These are phyloP conservation scores for Spathaspora sp. DNA, from an alignment of 805 yeast species.

Conservation along the genomic window DNA sequence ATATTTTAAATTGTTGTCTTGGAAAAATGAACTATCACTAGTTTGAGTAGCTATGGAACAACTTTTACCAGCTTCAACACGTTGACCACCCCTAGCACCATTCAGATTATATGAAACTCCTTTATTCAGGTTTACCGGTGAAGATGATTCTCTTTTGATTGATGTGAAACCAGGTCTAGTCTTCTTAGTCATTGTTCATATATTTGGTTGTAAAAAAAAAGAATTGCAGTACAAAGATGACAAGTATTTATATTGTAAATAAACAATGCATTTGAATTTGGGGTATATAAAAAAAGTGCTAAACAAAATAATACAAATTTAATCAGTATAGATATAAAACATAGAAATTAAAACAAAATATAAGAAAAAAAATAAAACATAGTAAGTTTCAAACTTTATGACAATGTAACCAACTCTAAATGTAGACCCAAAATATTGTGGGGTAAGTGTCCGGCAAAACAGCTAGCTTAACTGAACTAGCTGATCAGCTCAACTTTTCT, in stretches of 20 bases:
- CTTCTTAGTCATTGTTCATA: not conserved
- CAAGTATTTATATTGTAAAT: too few species aligned
- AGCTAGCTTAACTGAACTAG: too few species aligned
- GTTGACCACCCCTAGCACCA: too few species aligned
- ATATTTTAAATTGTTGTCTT: not conserved
- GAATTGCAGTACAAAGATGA: too few species aligned
- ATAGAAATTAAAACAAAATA: slow-evolving; percentile 11
- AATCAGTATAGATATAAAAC: slow-evolving; percentile 6
- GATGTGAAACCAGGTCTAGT: not conserved
- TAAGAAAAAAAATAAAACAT: slow-evolving; percentile 4
- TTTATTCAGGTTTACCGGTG: not conserved
- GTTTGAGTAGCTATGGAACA: not conserved
- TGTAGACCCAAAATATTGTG: too few species aligned
- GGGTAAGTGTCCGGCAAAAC: too few species aligned
- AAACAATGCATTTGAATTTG: not conserved
- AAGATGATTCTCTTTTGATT: not conserved
- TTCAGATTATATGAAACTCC: too few species aligned
- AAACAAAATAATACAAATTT: not conserved
- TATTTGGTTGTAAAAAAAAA: not conserved
- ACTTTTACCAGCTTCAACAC: too few species aligned
- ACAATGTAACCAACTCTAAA: not conserved
- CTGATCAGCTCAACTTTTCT: too few species aligned
- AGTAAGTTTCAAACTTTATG: slow-evolving; percentile 5
- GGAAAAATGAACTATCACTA: not conserved
- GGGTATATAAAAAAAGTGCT: too few species aligned